Base-by-base conservation (phyloP, 2,329 filamentous ascomycete genomes). In the Nothophaeocryptopus gaeumannii region DNA sequence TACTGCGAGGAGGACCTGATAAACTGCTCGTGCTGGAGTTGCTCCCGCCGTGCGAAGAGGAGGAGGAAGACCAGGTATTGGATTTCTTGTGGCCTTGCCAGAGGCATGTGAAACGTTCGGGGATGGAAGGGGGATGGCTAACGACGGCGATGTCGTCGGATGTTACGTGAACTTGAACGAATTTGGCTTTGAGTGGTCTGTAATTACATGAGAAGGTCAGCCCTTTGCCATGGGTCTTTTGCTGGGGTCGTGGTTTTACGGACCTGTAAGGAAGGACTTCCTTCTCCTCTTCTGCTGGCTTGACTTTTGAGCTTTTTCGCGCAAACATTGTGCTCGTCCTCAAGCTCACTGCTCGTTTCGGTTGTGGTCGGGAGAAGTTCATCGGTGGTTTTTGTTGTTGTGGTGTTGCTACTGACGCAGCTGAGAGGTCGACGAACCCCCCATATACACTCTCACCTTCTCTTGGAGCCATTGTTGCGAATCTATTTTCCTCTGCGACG, bases 111-210 rank as follows among this genome's bases (percentile, higher is more conserved):
- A 51, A 55, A 14, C 56, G 56, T 39, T 51, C 46, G 16, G 56
- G 56, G 16, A 59, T 56, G 16, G 35, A 40, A 8, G 51, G 54
- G 37, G 49, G 48, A 37, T 42, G 41, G 45, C 39, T 42, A 10
- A 39, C 34, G 29, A 55, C 34, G 38, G 44, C 13, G 29, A 56
- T 50, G 35, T 60, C 54, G 36, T 60, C 56, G 55, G 50, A 62
- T 15, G 59, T 63, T 50, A 58, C 51, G 29, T 63, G 59, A 16
- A 54, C 41, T 30, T 62, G 60, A 5, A 58, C 58, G 36, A 54
- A 52, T 26, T 54, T 54, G 16, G 54, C 50, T 51, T 63, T 60
- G 15, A 52, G 51, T 10, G 53, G 54, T 51, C 60, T 58, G 20
- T 4, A n/a, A n/a, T n/a, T n/a, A 7, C 20, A 26, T 26, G 20